A percentile compares a stretch with the other conserved stretches of the same genome.
Evolutionary conservation across 2,329 filamentous ascomycete genomes (phyloP).

Genomic region (Alternaria triticimaculans): DNA sequence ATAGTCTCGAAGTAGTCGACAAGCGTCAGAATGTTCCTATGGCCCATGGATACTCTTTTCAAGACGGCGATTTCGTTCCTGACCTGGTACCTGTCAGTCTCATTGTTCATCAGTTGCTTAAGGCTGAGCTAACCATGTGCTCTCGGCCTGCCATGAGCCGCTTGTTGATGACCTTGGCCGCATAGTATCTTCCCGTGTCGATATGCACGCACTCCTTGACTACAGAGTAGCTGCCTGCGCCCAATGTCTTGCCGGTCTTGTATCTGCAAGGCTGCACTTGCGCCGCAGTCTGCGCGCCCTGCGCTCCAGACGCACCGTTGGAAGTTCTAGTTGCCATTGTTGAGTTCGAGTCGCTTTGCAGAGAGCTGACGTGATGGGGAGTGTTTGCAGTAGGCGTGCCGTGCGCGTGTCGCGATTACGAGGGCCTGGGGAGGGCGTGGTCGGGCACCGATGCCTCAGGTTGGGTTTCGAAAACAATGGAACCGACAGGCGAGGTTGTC

Average conservation of each 20-base stretch:
- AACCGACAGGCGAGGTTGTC: background rate
- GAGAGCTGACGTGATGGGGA: background rate
- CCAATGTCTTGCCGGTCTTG: constrained; percentile 97
- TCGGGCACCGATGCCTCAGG: constrained; percentile 16
- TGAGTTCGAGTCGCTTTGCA: background rate
- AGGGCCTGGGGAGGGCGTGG: background rate
- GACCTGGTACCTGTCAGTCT: constrained; percentile 63
- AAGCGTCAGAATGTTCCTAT: constrained; percentile 95
- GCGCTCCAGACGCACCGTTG: constrained; percentile 42
- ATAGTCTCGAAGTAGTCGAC: constrained; percentile 99
- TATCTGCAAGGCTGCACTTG: constrained; percentile 95
- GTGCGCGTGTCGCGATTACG: background rate
- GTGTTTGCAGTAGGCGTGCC: background rate
- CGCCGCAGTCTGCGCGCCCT: constrained; percentile 42
- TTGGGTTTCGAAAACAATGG: constrained; percentile 4
- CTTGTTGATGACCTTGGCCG: constrained; percentile 99
- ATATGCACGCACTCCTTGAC: constrained; percentile 99
- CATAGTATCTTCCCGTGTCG: constrained; percentile 96
- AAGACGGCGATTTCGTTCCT: constrained; percentile 98
- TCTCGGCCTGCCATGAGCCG: constrained; percentile 95
- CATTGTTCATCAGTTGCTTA: background rate
- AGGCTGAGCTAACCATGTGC: constrained; percentile 78
- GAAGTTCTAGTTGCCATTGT: constrained; percentile 28
- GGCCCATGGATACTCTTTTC: constrained; percentile 98
- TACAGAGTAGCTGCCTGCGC: constrained; percentile 95